Percentiles rank a stretch among this genome's conserved stretches.
Evolutionary conservation across 106 monocot species (phyloP).

Genomic region (Phalaenopsis aphrodite): DNA sequence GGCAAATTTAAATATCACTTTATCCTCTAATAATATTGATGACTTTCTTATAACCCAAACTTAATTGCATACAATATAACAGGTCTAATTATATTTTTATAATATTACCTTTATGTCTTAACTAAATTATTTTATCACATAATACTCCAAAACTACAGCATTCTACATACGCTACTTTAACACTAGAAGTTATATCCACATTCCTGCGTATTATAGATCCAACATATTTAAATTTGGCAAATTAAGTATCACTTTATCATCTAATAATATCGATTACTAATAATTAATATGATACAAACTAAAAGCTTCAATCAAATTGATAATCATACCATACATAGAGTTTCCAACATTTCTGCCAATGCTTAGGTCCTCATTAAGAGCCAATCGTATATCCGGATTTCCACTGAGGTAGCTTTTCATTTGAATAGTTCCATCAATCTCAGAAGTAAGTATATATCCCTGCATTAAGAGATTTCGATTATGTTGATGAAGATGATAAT

Average conservation of each 20-base stretch:
- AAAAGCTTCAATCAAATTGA: not conserved
- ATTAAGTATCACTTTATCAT: not conserved
- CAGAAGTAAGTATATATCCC: constrained; percentile 97
- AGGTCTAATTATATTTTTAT: not conserved
- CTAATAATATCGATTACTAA: not conserved
- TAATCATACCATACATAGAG: constrained; percentile 63
- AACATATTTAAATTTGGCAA: not conserved
- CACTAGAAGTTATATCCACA: not conserved
- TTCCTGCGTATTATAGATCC: not conserved
- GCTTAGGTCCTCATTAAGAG: constrained; percentile 92
- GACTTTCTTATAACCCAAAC: too few species aligned
- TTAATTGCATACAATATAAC: not conserved
- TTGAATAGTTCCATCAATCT: constrained; percentile 99
- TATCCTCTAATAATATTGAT: not conserved
- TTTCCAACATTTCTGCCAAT: constrained; percentile 58
- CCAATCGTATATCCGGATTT: constrained; percentile 91
- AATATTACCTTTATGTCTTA: not conserved
- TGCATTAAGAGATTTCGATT: constrained; percentile 15
- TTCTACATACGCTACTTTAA: too few species aligned
- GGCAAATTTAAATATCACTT: too few species aligned
- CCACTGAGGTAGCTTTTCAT: constrained; percentile 99
- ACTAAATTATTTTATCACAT: not conserved
- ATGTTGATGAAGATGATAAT: not conserved
- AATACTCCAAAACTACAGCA: too few species aligned
- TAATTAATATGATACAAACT: not conserved